Conservation (phyloP, 106 monocot genomes). For the Chionographis japonica region DNA sequence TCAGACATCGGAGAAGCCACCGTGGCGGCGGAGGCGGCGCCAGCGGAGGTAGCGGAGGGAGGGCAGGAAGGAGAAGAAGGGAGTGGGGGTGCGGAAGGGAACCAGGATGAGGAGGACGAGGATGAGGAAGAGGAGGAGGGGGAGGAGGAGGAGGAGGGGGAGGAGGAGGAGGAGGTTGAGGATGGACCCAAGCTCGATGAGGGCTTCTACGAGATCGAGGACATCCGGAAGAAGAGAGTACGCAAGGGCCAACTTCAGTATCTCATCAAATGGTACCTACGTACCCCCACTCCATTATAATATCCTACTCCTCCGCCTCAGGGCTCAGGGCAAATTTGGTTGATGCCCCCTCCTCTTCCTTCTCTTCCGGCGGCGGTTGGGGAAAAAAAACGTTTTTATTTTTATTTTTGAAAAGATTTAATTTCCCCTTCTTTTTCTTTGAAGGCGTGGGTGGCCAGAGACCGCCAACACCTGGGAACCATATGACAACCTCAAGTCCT, state of each 20-base stretch:
- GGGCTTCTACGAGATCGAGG: slow-evolving; percentile 79
- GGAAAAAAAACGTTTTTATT: neutral
- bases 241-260: slow-evolving; percentile 71
- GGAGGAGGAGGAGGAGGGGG: slow-evolving; percentile 1
- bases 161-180: slow-evolving; percentile 2
- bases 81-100: neutral
- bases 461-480: slow-evolving; percentile 97
- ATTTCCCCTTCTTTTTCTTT: neutral
- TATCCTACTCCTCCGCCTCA: neutral
- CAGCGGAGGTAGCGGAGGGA: neutral
- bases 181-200: slow-evolving; percentile 51
- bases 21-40: neutral
- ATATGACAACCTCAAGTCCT: slow-evolving; percentile 60
- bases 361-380: no score
- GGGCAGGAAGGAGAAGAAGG: slow-evolving; percentile 11
- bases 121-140: neutral
- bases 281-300: no score
- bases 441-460: slow-evolving; percentile 97
- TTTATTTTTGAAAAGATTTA: neutral
- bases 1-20: neutral
- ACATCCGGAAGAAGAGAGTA: slow-evolving; percentile 61
- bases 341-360: no score
- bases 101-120: neutral
- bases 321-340: no score
- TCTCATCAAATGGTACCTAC: slow-evolving; percentile 67